Evolutionary conservation across 1,139 yeast species (phyloP).

Genomic region (Kurtzmaniella quercitrusa): DNA sequence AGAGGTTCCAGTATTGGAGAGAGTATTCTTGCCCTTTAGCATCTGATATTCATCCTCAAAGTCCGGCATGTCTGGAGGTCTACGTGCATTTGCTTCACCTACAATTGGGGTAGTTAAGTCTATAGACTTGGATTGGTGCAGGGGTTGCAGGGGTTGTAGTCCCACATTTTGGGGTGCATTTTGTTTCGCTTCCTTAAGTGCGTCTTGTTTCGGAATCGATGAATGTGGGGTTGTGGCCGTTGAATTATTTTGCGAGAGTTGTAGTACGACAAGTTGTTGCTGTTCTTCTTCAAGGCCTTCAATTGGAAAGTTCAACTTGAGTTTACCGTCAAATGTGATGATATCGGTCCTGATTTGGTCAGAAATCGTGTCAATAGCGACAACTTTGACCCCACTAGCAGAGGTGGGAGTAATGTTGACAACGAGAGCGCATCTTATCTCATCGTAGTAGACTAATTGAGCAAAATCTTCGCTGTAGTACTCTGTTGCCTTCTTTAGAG

Average conservation of each 20-base stretch:
- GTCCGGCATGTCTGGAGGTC: constrained; percentile 42
- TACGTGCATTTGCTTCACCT: neutral
- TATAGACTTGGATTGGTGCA: neutral
- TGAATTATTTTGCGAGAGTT: neutral
- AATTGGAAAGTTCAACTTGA: neutral
- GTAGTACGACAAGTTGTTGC: neutral
- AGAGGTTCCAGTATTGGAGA: constrained; percentile 8
- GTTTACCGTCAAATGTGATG: neutral
- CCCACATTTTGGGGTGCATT: neutral
- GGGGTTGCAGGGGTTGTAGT: neutral
- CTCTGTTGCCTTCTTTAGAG: neutral
- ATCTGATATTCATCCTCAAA: constrained; percentile 58
- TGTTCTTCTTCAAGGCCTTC: neutral
- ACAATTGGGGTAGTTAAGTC: neutral
- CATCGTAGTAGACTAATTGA: constrained; percentile 1
- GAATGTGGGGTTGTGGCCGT: neutral
- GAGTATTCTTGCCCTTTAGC: constrained; percentile 6
- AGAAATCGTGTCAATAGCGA: neutral
- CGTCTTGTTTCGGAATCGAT: neutral
- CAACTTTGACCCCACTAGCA: neutral
- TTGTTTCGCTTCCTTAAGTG: neutral
- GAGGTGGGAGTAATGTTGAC: neutral
- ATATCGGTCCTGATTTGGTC: neutral
- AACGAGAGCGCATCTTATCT: neutral
- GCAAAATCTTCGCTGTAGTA: neutral